phyloP scores from a whole-genome alignment of 2,329 filamentous ascomycete species.

The Aspergillus pseudoviridinutans region DNA sequence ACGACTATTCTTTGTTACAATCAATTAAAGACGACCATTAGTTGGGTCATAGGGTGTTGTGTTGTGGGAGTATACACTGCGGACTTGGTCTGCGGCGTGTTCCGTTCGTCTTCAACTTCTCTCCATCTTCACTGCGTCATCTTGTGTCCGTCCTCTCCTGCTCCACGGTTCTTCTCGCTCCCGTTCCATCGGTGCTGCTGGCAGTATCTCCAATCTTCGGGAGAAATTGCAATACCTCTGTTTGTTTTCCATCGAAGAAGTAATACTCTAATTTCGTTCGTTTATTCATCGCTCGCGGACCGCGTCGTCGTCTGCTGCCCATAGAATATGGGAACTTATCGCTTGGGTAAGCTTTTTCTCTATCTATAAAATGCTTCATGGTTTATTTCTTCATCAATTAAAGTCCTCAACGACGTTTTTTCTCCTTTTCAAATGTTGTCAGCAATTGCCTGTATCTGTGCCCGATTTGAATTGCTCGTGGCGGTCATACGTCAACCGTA shows the following conservation, averaged over 20 bases:
- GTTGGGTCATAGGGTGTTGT: not conserved
- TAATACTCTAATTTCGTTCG: not conserved
- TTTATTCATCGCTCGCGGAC: not conserved
- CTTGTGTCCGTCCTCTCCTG: slow-evolving; percentile 2
- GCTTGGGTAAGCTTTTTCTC: slow-evolving; percentile 10
- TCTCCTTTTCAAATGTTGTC: not conserved
- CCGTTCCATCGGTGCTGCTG: not conserved
- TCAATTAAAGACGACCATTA: not conserved
- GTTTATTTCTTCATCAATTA: not conserved
- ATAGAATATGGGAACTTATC: slow-evolving; percentile 13
- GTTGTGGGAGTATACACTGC: slow-evolving; percentile 6
- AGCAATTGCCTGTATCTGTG: not conserved
- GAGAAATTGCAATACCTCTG: not conserved
- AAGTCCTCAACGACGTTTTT: not conserved
- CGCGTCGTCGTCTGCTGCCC: not conserved
- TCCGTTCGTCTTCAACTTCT: slow-evolving; percentile 13
- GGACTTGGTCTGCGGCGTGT: slow-evolving; percentile 21
- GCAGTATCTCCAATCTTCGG: not conserved
- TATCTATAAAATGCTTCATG: not conserved
- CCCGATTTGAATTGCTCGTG: no score
- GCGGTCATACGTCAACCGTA: not conserved
- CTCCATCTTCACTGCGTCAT: slow-evolving; percentile 6
- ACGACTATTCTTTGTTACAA: not conserved
- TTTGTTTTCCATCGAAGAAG: not conserved
- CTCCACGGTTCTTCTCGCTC: not conserved